Conservation (phyloP, 495 filamentous ascomycete genomes). For the Staphylotrichum tortipilum region DNA sequence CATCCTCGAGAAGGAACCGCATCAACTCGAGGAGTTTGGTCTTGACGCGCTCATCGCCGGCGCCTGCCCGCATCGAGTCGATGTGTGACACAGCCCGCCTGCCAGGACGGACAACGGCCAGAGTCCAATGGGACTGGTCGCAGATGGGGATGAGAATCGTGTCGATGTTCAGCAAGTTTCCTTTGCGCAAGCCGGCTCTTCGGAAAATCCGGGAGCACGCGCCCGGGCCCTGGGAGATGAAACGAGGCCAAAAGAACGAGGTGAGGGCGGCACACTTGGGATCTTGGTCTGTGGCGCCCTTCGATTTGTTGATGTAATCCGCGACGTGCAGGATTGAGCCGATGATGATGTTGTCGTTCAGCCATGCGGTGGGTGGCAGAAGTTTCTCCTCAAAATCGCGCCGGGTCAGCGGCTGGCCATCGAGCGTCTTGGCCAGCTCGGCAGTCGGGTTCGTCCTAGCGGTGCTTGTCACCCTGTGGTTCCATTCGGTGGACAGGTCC, state of each 20-base stretch:
- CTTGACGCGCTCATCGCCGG: slow-evolving; percentile 11
- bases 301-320: slow-evolving; percentile 46
- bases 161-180: slow-evolving; percentile 35
- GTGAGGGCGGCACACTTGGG: slow-evolving; percentile 65
- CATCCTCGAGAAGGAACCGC: slow-evolving; percentile 44
- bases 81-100: slow-evolving; percentile 61
- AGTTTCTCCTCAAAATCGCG: slow-evolving; percentile 54
- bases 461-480: slow-evolving; percentile 13
- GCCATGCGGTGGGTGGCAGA: slow-evolving; percentile 49
- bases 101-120: slow-evolving; percentile 60
- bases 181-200: slow-evolving; percentile 24
- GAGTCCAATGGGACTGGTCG: slow-evolving; percentile 47
- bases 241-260: slow-evolving; percentile 59
- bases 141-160: slow-evolving; percentile 43
- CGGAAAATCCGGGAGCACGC: slow-evolving; percentile 26
- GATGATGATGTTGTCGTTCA: slow-evolving; percentile 80
- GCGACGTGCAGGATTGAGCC: slow-evolving; percentile 54
- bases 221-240: slow-evolving; percentile 42
- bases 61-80: slow-evolving; percentile 52
- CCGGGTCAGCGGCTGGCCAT: slow-evolving; percentile 48
- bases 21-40: slow-evolving; percentile 44
- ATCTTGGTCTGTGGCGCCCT: slow-evolving; percentile 35
- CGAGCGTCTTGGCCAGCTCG: slow-evolving; percentile 35
- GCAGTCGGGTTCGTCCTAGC: slow-evolving; percentile 7
- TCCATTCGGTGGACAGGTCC: slow-evolving; percentile 25